Conservation (phyloP, 2,329 filamentous ascomycete species). For the Penicillium italicum region DNA sequence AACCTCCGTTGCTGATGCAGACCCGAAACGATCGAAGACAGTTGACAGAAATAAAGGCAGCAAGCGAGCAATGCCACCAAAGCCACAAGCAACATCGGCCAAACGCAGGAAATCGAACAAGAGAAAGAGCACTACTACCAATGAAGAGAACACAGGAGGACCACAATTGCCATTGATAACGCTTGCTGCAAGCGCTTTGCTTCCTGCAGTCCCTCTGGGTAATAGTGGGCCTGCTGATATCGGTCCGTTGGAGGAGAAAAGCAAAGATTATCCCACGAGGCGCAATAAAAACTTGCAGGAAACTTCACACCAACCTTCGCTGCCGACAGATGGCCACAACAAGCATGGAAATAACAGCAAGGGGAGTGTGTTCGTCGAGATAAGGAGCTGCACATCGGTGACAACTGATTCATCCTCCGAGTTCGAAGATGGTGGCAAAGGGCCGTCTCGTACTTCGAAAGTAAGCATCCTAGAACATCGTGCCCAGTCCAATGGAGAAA, state of each 20-base stretch:
- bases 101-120: slow-evolving; percentile 13
- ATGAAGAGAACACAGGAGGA: not conserved
- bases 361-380: slow-evolving; percentile 4
- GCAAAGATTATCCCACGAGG: not conserved
- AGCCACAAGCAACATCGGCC: not conserved
- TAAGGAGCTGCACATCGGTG: slow-evolving; percentile 10
- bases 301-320: not conserved
- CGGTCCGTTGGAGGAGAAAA: not conserved
- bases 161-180: slow-evolving; percentile 10
- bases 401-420: not conserved
- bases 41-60: not conserved
- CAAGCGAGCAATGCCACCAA: slow-evolving; percentile 8
- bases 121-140: not conserved
- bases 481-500: not conserved
- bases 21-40: not conserved
- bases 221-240: not conserved
- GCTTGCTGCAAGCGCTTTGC: not conserved
- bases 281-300: not conserved
- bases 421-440: not conserved
- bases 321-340: not conserved
- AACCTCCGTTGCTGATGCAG: slow-evolving; percentile 19
- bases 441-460: not conserved
- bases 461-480: slow-evolving; percentile 5
- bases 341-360: not conserved
- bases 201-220: not conserved